Evolutionary conservation across 1,139 yeast species (phyloP), one percentile per base, ranked within the genome.

Genomic region (Scheffersomyces lignicola): DNA sequence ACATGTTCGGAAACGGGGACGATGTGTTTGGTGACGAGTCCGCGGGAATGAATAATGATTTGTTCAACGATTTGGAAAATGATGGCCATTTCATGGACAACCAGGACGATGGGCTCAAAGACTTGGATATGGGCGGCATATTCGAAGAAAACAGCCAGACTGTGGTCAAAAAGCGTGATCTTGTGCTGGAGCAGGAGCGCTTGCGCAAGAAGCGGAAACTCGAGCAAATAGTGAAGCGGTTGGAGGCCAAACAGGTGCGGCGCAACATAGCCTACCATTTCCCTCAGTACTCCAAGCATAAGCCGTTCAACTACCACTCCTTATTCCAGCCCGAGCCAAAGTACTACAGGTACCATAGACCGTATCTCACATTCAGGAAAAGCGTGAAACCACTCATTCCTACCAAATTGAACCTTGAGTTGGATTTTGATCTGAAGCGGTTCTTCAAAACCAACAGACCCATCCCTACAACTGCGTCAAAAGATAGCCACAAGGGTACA

Each of bases 241-340:
- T 60, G 39, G 71, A 73, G 37, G 56, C 56, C 24, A 51, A 58
- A 44, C 54, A 60, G 38, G 56, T 48, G 30, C 57, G 52, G 28
- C 55, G 68, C 16, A 67, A 64, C 44, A 55, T 80, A 24, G 58
- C 63, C 31, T 60, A 65, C 29, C 78, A 77, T 49, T 86, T 73
- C 50, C 95, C 96, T 0, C 69, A 76, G 2, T 87, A 82, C 54
- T 65, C 70, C 33, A 65, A 65, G 11, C 70, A 76, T 25, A 68
- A 73, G 31, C 74, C 83, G 2, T 66, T 83, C 49, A 77, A 80
- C 47, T 79, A 83, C 73, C 87, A 83, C 53, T 58, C 76, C 5
- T 63, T 85, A 32, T 84, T 83, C 49, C 78, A 83, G 4, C 80
- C 88, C 2, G 69, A 72, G 16, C 85, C 90, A 0, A 59, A 65